Percentiles rank a stretch among this genome's conserved stretches.
Evolutionary conservation across 352 stramenopile species (phyloP).

Genomic region (Globisporangium barbulae): DNA sequence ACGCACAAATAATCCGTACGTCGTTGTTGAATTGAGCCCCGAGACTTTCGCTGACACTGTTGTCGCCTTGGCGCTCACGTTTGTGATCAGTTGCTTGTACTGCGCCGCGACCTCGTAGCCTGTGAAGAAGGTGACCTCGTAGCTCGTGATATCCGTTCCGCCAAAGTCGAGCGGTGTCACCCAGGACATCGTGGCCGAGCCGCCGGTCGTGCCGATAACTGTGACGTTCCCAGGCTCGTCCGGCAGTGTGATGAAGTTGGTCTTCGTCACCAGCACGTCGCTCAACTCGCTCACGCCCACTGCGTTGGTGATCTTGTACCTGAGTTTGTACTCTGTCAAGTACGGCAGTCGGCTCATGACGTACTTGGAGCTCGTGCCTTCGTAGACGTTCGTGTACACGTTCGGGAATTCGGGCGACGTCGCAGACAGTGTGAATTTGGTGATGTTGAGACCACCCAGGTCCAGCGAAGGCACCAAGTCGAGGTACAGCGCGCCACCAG

Average conservation of each 20-base stretch:
- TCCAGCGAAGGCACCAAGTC: conserved; percentile 32
- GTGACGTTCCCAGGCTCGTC: conserved; percentile 30
- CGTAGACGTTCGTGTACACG: conserved; percentile 44
- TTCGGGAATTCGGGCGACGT: conserved; percentile 36
- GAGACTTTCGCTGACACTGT: conserved; percentile 34
- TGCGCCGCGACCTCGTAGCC: conserved; percentile 28
- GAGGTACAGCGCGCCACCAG: conserved; percentile 44
- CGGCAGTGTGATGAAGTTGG: conserved; percentile 41
- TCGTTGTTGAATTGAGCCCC: conserved; percentile 39
- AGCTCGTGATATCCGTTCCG: conserved; percentile 43
- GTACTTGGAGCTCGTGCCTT: conserved; percentile 17
- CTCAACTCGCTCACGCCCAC: conserved; percentile 44
- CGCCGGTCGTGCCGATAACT: conserved; percentile 29
- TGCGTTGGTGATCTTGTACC: conserved; percentile 36
- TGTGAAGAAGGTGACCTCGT: conserved; percentile 43
- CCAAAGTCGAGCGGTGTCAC: conserved; percentile 46
- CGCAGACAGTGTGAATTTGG: conserved; percentile 23
- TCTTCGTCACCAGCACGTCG: conserved; percentile 26
- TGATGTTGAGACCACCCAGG: conserved; percentile 28
- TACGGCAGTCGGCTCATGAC: conserved; percentile 31
- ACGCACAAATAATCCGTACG: conserved; percentile 52
- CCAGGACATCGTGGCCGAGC: conserved; percentile 42
- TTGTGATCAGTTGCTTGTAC: conserved; percentile 29
- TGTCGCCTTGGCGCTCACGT: conserved; percentile 20
- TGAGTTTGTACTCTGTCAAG: conserved; percentile 44